These are phyloP conservation scores for Raphanus raphanistrum DNA, from an alignment of 345 rosid species.

Conservation along the genomic window DNA sequence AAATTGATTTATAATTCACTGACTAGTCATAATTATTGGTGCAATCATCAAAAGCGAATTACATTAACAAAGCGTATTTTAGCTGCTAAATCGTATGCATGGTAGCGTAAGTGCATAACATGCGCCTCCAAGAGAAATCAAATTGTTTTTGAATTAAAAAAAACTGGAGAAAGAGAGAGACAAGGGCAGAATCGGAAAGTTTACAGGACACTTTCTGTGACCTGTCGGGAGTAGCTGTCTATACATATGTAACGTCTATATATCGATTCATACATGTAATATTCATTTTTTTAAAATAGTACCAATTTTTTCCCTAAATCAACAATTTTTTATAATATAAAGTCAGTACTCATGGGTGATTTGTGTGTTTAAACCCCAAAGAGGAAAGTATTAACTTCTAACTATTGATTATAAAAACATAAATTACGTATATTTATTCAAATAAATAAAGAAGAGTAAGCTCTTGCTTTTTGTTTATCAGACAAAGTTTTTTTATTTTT, in stretches of 20 bases:
- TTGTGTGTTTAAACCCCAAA: conserved; percentile 20
- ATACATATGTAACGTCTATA: conserved; percentile 17
- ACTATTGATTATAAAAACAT: background rate
- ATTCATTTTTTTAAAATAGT: background rate
- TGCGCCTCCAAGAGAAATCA: background rate
- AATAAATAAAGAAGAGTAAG: conserved; percentile 8
- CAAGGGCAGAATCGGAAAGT: conserved; percentile 42
- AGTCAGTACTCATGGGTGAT: background rate
- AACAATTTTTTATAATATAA: conserved; percentile 4
- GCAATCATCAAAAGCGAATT: background rate
- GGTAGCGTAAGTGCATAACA: conserved; percentile 3
- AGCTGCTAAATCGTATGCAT: background rate
- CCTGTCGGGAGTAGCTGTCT: conserved; percentile 43
- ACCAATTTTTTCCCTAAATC: background rate
- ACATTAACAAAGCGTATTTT: conserved; percentile 1
- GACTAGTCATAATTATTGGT: background rate
- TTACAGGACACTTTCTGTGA: conserved; percentile 42
- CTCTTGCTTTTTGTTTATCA: conserved; percentile 16
- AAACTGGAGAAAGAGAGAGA: conserved; percentile 1
- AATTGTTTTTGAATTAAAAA: background rate
- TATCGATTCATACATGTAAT: conserved; percentile 11
- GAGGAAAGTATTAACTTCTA: conserved; percentile 14
- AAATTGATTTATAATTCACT: background rate
- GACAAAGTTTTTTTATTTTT: background rate
- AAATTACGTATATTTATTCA: background rate